These are phyloP conservation scores for Cytospora schulzeri DNA, from an alignment of 2,329 filamentous ascomycete species.

Conservation along the genomic window DNA sequence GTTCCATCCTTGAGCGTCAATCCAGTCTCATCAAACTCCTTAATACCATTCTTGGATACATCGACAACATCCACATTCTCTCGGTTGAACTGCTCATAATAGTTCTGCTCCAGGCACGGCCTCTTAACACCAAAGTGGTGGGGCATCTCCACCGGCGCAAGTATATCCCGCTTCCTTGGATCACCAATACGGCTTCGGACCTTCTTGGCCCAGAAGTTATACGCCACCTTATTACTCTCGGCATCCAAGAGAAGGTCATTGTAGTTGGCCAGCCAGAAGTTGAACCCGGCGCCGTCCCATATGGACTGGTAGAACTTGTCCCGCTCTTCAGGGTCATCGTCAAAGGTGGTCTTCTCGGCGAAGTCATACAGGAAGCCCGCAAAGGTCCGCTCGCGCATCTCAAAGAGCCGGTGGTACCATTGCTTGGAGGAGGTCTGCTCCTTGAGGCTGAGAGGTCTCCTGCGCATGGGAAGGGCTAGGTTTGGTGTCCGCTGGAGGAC, in stretches of 20 bases:
- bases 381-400: slow-evolving; percentile 54
- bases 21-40: slow-evolving; percentile 45
- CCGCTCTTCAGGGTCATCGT: slow-evolving; percentile 53
- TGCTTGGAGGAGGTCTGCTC: slow-evolving; percentile 52
- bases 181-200: slow-evolving; percentile 53
- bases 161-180: slow-evolving; percentile 48
- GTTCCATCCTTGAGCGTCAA: slow-evolving; percentile 44
- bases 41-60: slow-evolving; percentile 44
- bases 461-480: slow-evolving; percentile 63
- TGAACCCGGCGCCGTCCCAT: slow-evolving; percentile 57
- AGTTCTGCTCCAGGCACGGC: slow-evolving; percentile 45
- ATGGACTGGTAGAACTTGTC: slow-evolving; percentile 50
- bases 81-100: slow-evolving; percentile 52
- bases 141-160: slow-evolving; percentile 55
- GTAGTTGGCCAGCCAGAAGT: slow-evolving; percentile 56
- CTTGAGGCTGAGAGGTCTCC: slow-evolving; percentile 47
- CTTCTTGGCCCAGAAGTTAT: slow-evolving; percentile 58
- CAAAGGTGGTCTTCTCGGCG: slow-evolving; percentile 56
- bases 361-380: slow-evolving; percentile 62
- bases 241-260: slow-evolving; percentile 50
- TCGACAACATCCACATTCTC: slow-evolving; percentile 46
- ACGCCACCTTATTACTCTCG: slow-evolving; percentile 54
- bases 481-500: slow-evolving; percentile 72
- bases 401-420: slow-evolving; percentile 55
- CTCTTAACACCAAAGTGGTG: slow-evolving; percentile 59